These are phyloP conservation scores for Coffea canephora DNA, from an alignment of 257 asterid species.

Conservation along the genomic window DNA sequence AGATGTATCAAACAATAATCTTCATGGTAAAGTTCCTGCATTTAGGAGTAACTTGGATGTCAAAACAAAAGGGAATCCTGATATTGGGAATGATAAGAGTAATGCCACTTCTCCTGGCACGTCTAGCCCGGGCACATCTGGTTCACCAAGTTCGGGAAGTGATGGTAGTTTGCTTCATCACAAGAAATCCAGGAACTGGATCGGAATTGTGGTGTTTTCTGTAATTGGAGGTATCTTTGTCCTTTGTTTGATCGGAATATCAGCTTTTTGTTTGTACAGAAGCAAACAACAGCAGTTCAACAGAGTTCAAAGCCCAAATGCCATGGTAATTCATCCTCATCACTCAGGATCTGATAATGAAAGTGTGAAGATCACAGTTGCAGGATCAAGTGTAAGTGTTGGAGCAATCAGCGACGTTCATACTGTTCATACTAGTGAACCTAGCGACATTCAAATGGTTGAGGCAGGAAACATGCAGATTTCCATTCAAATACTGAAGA, in stretches of 20 bases:
- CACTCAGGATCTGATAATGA: conserved; percentile 82
- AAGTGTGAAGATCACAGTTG: conserved; percentile 79
- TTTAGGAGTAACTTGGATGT: conserved; percentile 52
- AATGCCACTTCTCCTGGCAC: conserved; percentile 30
- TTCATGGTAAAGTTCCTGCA: conserved; percentile 63
- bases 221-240: conserved; percentile 53
- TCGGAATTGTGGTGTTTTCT: conserved; percentile 50
- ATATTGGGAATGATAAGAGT: conserved; percentile 56
- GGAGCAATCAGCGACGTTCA: conserved; percentile 57
- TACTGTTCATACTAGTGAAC: conserved; percentile 47
- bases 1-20: conserved; percentile 80
- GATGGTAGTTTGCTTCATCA: conserved; percentile 11
- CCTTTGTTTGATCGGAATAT: conserved; percentile 55
- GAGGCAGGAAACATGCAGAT: conserved; percentile 91
- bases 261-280: conserved; percentile 64
- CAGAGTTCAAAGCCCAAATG: conserved; percentile 82
- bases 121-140: conserved; percentile 27
- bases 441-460: conserved; percentile 72
- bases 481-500: conserved; percentile 81
- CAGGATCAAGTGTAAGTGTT: conserved; percentile 74
- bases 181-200: conserved; percentile 38
- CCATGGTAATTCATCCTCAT: conserved; percentile 76
- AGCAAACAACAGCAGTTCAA: conserved; percentile 60
- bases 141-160: conserved; percentile 20
- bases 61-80: conserved; percentile 66